phyloP scores from a whole-genome alignment of 2,329 filamentous ascomycete species.

The Chaetomiaceae sp. region DNA sequence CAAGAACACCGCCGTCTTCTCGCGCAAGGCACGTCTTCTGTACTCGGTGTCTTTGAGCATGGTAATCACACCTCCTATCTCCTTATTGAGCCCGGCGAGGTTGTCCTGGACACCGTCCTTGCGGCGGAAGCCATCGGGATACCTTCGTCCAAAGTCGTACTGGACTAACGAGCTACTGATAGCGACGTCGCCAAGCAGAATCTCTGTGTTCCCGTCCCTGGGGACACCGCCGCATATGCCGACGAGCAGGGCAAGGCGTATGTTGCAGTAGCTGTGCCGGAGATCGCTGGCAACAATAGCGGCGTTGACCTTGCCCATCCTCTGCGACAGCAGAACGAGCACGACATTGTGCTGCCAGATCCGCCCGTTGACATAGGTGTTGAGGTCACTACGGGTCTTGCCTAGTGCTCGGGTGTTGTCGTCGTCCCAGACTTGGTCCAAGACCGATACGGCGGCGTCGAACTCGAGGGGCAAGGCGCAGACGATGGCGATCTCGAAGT shows the following conservation, averaged over 20 bases:
- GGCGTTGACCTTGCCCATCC: constrained; percentile 26
- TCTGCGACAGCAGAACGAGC: background rate
- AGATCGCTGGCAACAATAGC: constrained; percentile 29
- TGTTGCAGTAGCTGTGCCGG: constrained; percentile 23
- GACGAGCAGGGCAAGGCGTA: constrained; percentile 24
- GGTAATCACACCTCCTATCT: constrained; percentile 14
- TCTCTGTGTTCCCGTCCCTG: constrained; percentile 9
- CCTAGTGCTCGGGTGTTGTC: background rate
- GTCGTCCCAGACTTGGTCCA: constrained; percentile 32
- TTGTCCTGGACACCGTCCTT: constrained; percentile 21
- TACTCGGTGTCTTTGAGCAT: constrained; percentile 20
- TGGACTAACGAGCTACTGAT: constrained; percentile 24
- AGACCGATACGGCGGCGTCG: constrained; percentile 28
- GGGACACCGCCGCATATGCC: constrained; percentile 29
- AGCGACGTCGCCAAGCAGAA: constrained; percentile 27
- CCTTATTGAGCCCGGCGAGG: constrained; percentile 16
- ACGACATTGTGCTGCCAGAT: constrained; percentile 22
- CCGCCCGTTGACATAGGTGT: constrained; percentile 20
- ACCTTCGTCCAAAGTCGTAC: constrained; percentile 25
- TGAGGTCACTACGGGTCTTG: background rate
- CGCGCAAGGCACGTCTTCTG: constrained; percentile 11
- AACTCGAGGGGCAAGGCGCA: constrained; percentile 34
- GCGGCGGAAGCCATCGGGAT: constrained; percentile 17
- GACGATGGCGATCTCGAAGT: constrained; percentile 35
- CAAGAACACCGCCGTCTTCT: constrained; percentile 2